A percentile compares a stretch with the other conserved stretches of the same genome.
These are phyloP conservation scores for Pulveroboletus sp. DNA, from an alignment of 768 basidiomycete genomes.

Conservation along the genomic window DNA sequence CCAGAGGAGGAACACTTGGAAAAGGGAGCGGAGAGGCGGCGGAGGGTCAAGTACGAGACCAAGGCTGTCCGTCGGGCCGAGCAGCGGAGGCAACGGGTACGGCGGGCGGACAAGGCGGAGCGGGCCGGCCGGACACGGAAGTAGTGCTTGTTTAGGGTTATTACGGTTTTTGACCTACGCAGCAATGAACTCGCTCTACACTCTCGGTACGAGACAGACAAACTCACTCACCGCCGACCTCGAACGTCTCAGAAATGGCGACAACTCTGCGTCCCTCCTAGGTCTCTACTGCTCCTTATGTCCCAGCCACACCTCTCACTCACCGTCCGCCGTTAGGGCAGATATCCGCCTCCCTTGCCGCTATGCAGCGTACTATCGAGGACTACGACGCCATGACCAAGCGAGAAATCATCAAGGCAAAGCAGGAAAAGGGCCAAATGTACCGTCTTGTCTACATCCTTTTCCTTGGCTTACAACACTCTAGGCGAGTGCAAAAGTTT, in stretches of 20 bases:
- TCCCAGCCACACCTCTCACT: background rate
- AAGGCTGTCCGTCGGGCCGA: constrained; percentile 63
- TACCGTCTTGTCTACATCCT: constrained; percentile 37
- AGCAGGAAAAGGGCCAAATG: constrained; percentile 95
- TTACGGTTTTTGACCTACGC: background rate
- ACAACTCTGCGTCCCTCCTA: constrained; percentile 75
- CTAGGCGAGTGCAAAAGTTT: constrained; percentile 91
- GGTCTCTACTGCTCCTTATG: constrained; percentile 48
- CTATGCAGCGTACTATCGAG: constrained; percentile 91
- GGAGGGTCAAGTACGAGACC: constrained; percentile 62
- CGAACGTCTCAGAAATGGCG: constrained; percentile 77
- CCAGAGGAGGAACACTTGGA: constrained; percentile 21
- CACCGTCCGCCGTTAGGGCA: constrained; percentile 64
- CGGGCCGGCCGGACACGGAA: constrained; percentile 66
- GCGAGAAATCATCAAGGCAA: constrained; percentile 93
- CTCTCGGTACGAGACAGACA: constrained; percentile 88
- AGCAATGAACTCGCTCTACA: constrained; percentile 94
- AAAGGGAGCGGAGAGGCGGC: constrained; percentile 7
- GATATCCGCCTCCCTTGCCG: constrained; percentile 95
- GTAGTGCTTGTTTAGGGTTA: constrained; percentile 3
- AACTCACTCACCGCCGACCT: constrained; percentile 86
- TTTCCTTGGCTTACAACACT: constrained; percentile 5
- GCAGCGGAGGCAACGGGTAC: constrained; percentile 57
- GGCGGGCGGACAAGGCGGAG: constrained; percentile 71
- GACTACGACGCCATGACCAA: constrained; percentile 97